Base-by-base conservation (phyloP, 1,284 basidiomycete species). In the Cerrena zonata region DNA sequence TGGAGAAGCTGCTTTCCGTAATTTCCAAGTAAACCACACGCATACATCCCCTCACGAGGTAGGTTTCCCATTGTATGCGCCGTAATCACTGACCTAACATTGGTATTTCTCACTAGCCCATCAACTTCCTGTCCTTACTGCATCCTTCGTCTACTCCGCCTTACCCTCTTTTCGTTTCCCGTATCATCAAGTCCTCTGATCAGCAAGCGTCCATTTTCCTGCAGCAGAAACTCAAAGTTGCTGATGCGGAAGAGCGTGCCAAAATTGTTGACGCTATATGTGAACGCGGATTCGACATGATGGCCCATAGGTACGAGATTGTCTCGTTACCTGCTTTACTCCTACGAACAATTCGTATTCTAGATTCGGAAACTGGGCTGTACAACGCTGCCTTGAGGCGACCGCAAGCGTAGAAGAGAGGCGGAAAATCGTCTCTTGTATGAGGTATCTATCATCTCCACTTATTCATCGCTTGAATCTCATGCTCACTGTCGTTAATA, bases 161-260 rank as follows among this genome's bases (percentile, higher is more conserved):
- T 1, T 91, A 91, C 59, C 78, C 78, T 52, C 71, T 86, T 48
- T 89, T 91, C 58, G 88, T 90, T 13, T 73, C 79, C 15, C 82
- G 89, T 23, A 90, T 91, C 60, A 87, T 90, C 73, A 89, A 86
- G 67, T 84, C 82, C 3, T 89, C 87, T 4, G 89, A 91, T 61
- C 88, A 91, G 61, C 88, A 91, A 60, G 88, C 88, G 11, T 89
- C 86, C n/a, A 90, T 91, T 44, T 91, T 91, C 61, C 71, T 90
- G 38, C 87, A 91, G 61, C 88, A 91, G 64, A 91, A 91, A 63
- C 76, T 91, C 56, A 91, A 91, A 64, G 86, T 89, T 12, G 88
- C 88, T 4, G 87, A 89, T 58, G 57, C 74, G n/a, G 78, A 82
- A 47, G 88, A 89, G 61, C 75, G 89, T 2, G 77, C 74, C 5